Evolutionary conservation across 495 filamentous ascomycete genomes (phyloP).

Genomic region (Penicillium antarcticum): DNA sequence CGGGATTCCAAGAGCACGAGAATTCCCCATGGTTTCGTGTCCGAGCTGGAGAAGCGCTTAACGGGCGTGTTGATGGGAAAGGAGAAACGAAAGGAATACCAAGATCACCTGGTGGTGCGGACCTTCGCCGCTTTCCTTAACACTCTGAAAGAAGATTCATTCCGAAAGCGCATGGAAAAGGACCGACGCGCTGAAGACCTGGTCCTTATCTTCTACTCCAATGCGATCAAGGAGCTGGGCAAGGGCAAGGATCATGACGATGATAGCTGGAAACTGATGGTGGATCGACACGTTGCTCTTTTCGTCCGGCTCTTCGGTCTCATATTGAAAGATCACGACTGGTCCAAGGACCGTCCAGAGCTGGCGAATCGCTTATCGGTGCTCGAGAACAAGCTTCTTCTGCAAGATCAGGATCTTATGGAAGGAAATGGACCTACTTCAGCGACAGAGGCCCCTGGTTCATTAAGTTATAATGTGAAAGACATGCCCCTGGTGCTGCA

Average conservation of each 20-base stretch:
- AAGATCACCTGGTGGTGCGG: constrained; percentile 70
- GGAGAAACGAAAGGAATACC: constrained; percentile 74
- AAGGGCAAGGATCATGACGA: constrained; percentile 81
- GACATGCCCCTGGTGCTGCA: constrained; percentile 93
- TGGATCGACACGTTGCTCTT: constrained; percentile 90
- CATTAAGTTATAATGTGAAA: constrained; percentile 85
- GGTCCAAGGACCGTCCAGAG: constrained; percentile 78
- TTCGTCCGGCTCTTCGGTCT: constrained; percentile 85
- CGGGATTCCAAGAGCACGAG: constrained; percentile 71
- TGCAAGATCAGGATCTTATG: constrained; percentile 87
- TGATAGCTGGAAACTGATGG: constrained; percentile 87
- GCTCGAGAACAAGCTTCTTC: constrained; percentile 88
- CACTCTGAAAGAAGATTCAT: constrained; percentile 66
- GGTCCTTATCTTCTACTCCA: constrained; percentile 84
- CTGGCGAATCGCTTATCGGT: constrained; percentile 72
- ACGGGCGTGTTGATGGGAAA: constrained; percentile 64
- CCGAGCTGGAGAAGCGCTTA: constrained; percentile 65
- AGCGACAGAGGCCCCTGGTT: constrained; percentile 72
- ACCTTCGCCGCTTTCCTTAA: constrained; percentile 81
- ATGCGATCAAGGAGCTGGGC: constrained; percentile 80
- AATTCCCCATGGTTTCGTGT: constrained; percentile 77
- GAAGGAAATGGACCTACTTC: constrained; percentile 52
- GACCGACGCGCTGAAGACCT: constrained; percentile 90
- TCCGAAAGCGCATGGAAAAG: constrained; percentile 80
- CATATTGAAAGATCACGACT: constrained; percentile 75